These are phyloP conservation scores for Trypanosomatidae sp. DNA, from an alignment of 208 protist species.

Conservation along the genomic window DNA sequence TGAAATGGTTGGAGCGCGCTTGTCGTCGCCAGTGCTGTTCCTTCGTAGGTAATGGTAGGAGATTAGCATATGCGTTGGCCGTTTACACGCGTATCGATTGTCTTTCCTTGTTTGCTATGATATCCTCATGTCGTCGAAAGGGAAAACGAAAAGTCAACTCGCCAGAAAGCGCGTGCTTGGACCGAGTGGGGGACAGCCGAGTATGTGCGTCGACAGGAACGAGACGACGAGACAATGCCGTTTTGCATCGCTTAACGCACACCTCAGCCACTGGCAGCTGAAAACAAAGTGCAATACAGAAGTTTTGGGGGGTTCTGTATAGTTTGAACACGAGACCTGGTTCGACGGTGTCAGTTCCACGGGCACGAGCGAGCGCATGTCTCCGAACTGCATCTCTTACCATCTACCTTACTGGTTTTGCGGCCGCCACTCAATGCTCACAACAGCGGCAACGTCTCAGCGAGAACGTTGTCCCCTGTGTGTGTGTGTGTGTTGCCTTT, in stretches of 20 bases:
- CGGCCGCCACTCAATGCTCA: neutral
- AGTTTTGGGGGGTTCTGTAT: neutral
- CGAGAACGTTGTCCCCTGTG: neutral
- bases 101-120: neutral
- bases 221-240: neutral
- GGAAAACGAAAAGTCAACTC: neutral
- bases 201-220: neutral
- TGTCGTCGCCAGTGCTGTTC: neutral
- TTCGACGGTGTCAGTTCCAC: neutral
- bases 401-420: neutral
- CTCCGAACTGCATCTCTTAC: neutral
- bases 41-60: neutral
- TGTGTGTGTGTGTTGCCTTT: neutral
- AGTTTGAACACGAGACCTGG: neutral
- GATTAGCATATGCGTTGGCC: neutral
- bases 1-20: neutral
- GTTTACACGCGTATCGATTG: too few species aligned
- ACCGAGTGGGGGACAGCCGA: too few species aligned
- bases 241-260: too few species aligned
- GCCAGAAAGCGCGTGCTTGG: neutral
- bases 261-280: neutral
- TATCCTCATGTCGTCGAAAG: neutral
- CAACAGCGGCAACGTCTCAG: neutral
- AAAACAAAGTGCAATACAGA: neutral
- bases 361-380: neutral